A percentile compares a stretch with the other conserved stretches of the same genome.
Conservation (phyloP, 108 stramenopile species). For the Seminavis robusta region DNA sequence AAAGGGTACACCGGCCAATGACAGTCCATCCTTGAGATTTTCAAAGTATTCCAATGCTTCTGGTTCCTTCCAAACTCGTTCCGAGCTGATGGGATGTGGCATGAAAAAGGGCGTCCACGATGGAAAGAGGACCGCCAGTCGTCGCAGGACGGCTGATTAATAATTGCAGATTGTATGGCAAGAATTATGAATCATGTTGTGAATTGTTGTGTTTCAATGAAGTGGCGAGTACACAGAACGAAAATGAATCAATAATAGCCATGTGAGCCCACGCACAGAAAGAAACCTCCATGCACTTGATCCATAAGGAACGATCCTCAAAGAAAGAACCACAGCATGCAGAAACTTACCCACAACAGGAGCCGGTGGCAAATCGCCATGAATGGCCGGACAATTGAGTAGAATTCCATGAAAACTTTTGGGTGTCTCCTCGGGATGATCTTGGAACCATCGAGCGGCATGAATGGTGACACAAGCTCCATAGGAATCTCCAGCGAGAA, state of each 20-base stretch:
- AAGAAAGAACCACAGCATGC: slow-evolving; percentile 26
- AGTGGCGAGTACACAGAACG: no score
- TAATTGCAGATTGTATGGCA: no score
- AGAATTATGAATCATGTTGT: no score
- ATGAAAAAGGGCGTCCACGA: slow-evolving; percentile 52
- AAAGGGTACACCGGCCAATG: slow-evolving; percentile 26
- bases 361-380: slow-evolving; percentile 44
- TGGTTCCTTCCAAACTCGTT: slow-evolving; percentile 42
- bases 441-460: slow-evolving; percentile 29
- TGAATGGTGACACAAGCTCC: slow-evolving; percentile 41
- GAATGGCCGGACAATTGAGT: slow-evolving; percentile 39
- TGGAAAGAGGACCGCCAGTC: slow-evolving; percentile 37
- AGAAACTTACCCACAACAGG: slow-evolving; percentile 35
- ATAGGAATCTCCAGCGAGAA: slow-evolving; percentile 48
- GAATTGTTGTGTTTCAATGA: no score
- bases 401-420: slow-evolving; percentile 28
- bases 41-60: slow-evolving; percentile 11
- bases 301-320: no score
- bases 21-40: slow-evolving; percentile 27
- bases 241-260: no score
- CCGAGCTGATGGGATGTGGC: slow-evolving; percentile 49
- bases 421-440: slow-evolving; percentile 23
- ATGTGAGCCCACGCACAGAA: no score
- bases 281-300: no score
- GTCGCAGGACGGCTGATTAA: no score